Evolutionary conservation across 169 alveolate species (phyloP), one percentile per base, ranked within the genome.

Genomic region (Plasmodium billcollinsi): DNA sequence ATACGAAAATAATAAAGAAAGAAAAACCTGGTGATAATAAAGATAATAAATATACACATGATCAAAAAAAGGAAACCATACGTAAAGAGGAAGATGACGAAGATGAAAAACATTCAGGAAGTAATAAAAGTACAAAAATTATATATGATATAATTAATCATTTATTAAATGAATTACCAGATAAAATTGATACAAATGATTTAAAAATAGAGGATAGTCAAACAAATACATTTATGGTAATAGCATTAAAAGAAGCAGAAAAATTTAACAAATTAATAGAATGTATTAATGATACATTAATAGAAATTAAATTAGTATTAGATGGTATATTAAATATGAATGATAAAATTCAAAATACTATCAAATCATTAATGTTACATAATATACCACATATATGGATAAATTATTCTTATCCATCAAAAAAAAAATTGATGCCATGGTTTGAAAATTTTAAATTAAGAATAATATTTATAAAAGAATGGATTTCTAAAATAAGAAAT

Each of bases 121-220:
- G 96, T 20, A 91, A 92, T 52, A 93, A 95, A 78, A 94, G 95
- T 80, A 97, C 93, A 39, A 98, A 95, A 47, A 88, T 94, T 12
- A 96, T 97, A 86, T 90, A 92, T 75, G 97, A 94, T 24, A 76
- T 95, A 49, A 96, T 97, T 14, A 95, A 94, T 29, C 91, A 93
- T 58, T 95, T 95, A 92, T 71, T 95, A 33, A 97, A 88, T 62
- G 91, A 94, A 58, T 83, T 97, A 26, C 98, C 98, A n/a, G 93
- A 88, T 39, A 95, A 95, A 33, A 94, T 96, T 72, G 91, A 94
- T 62, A 56, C 88, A 52, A 73, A 70, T 2, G 83, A 88, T 54
- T 78, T 93, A 70, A 91, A 91, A 21, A 72, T 89, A 43, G 91
- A 75, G 18, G 94, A 88, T 29, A 66, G 71, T 56, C 92, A 93